Evolutionary conservation across 192 early-diverging fungal species (phyloP), one percentile per base, ranked within the genome.

Genomic region (Spizellomyces punctatus): DNA sequence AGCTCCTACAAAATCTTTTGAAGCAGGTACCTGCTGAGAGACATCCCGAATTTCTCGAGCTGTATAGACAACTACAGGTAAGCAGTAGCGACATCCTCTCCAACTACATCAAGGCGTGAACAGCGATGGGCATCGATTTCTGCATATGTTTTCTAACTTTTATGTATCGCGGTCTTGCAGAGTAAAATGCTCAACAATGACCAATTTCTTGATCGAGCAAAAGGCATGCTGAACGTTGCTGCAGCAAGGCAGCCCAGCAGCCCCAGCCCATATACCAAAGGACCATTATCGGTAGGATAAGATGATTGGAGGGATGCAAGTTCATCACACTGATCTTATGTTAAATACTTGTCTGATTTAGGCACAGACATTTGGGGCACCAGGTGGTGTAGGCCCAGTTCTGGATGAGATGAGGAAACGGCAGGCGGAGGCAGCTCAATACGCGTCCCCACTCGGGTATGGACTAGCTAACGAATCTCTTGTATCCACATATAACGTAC

Each of bases 51-150:
- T 68, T 73, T 55, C 72, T 27, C 5, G 45, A 42, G 8, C 47
- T 73, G 5, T 68, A 73, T 47, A n/a, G 22, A 10, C 48, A 67
- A 45, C 58, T 66, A 21, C 52, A 73, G 58, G 67, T 64, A 43
- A 16, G 41, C 46, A 36, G 2, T 22, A 36, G 27, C 27, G 27
- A 36, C 27, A 3, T 36, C 27, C 27, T 36, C 1, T 36, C 27
- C 27, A 36, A 36, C 27, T 36, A 36, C 27, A 36, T 36, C n/a
- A 3, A 36, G 27, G 27, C 27, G 27, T 36, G 27, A 36, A 3
- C 27, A 36, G 27, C 3, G 27, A 36, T 3, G 27, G 27, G 27
- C 27, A 36, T 36, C 27, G 27, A 36, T 36, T 36, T 3, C 27
- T 3, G 27, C 27, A 3, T 36, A 36, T 36, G n/a, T 36, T 36